Percentiles rank a stretch among this genome's conserved stretches.
phyloP scores from a whole-genome alignment of 1,284 basidiomycete genomes.

The Apiotrichum mycotoxinovorans region DNA sequence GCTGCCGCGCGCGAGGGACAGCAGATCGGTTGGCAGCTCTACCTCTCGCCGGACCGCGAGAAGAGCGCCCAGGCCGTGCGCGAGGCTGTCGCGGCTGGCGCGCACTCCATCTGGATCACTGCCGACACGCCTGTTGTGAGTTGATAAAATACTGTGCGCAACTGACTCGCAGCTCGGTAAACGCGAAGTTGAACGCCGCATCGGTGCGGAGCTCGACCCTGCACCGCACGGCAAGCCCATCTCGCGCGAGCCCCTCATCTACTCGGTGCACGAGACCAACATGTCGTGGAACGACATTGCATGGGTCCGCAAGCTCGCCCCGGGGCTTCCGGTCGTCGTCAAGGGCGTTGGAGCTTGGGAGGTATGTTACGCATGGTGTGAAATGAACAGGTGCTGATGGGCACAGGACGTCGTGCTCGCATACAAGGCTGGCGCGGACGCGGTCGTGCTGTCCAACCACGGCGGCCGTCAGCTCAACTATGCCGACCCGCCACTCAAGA shows the following conservation, averaged over 20 bases:
- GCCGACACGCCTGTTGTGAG: constrained; percentile 50
- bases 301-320: constrained; percentile 50
- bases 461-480: constrained; percentile 44
- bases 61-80: constrained; percentile 47
- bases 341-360: constrained; percentile 53
- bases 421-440: constrained; percentile 48
- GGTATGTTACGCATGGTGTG: constrained; percentile 10
- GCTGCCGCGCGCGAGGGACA: constrained; percentile 34
- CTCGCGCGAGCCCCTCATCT: constrained; percentile 4
- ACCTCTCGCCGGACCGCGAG: constrained; percentile 35
- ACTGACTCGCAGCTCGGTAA: constrained; percentile 22
- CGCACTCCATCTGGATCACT: constrained; percentile 52
- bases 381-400: neutral
- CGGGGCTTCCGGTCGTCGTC: constrained; percentile 51
- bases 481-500: constrained; percentile 65
- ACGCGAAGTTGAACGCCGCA: constrained; percentile 18
- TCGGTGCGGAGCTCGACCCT: constrained; percentile 17
- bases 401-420: constrained; percentile 48
- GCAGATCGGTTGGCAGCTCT: constrained; percentile 39
- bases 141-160: constrained; percentile 21
- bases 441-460: constrained; percentile 52
- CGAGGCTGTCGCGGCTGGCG: constrained; percentile 43
- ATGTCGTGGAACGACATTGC: constrained; percentile 50
- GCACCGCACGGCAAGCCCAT: constrained; percentile 16
- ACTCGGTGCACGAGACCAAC: constrained; percentile 6